Conservation (phyloP, 2,329 filamentous ascomycete species). For the Bisporella sp. region DNA sequence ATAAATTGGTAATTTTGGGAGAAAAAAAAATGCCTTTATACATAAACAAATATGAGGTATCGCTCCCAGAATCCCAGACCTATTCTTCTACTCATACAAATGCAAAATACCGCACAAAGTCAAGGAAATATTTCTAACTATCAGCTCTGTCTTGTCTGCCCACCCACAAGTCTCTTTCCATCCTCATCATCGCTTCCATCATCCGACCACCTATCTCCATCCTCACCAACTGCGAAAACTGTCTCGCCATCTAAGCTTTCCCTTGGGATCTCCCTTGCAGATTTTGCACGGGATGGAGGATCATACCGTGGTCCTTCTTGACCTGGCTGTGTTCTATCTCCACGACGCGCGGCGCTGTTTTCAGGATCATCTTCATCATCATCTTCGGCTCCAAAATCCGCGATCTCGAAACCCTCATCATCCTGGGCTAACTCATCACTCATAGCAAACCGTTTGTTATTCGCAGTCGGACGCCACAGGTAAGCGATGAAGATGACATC, state of each 20-base stretch:
- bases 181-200: conserved; percentile 59
- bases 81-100: no score
- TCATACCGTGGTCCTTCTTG: conserved; percentile 29
- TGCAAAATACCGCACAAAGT: no score
- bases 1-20: no score
- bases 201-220: conserved; percentile 73
- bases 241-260: conserved; percentile 80
- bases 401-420: conserved; percentile 96
- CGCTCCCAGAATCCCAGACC: no score
- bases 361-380: conserved; percentile 56
- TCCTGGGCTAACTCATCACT: conserved; percentile 98
- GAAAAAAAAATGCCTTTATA: no score
- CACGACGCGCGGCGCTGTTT: conserved; percentile 34
- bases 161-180: conserved; percentile 41
- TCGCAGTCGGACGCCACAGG: conserved; percentile 91
- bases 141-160: conserved; percentile 12
- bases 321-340: conserved; percentile 35
- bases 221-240: conserved; percentile 90
- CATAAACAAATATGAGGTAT: no score
- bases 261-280: conserved; percentile 34
- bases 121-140: no score
- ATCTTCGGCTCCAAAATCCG: conserved; percentile 69
- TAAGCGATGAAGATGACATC: conserved; percentile 93
- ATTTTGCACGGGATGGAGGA: conserved; percentile 19
- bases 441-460: conserved; percentile 97